Percentiles rank a stretch among this genome's conserved stretches.
phyloP scores from a whole-genome alignment of 2,329 filamentous ascomycete species.

The Cladosporium phlei region DNA sequence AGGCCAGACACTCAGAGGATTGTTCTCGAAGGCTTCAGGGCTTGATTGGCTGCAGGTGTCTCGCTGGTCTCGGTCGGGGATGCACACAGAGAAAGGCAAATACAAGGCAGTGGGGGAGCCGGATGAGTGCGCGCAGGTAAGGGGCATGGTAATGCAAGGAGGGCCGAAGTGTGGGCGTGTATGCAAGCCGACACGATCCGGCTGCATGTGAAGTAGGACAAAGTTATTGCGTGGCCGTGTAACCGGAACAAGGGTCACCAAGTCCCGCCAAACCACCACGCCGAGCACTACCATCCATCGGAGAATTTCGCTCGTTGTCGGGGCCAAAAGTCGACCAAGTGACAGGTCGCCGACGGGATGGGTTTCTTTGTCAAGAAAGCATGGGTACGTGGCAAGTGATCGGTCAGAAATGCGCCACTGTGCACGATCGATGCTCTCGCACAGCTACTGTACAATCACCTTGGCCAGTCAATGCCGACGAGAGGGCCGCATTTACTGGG shows the following conservation, averaged over 20 bases:
- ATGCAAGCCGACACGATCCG: slow-evolving; percentile 18
- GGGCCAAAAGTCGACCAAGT: not conserved
- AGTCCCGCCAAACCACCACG: not conserved
- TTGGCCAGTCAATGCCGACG: too few species aligned
- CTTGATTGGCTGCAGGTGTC: slow-evolving; percentile 9
- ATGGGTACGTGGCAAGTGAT: too few species aligned
- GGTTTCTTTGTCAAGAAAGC: too few species aligned
- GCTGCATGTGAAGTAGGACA: slow-evolving; percentile 20
- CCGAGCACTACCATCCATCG: slow-evolving; percentile 11
- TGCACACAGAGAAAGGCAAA: slow-evolving; percentile 11
- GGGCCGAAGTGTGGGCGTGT: too few species aligned
- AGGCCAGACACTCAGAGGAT: not conserved
- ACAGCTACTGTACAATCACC: too few species aligned
- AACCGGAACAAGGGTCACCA: slow-evolving; percentile 17
- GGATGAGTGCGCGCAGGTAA: slow-evolving; percentile 14
- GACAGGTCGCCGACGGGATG: not conserved
- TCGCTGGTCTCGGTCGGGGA: slow-evolving; percentile 4
- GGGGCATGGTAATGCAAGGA: slow-evolving; percentile 11
- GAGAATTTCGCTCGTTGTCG: slow-evolving; percentile 7
- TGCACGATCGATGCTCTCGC: too few species aligned
- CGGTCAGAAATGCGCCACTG: too few species aligned
- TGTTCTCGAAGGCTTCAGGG: slow-evolving; percentile 1
- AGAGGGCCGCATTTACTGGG: slow-evolving; percentile 1
- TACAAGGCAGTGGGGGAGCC: too few species aligned
- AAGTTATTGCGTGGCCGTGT: slow-evolving; percentile 14